Evolutionary conservation across 2,329 filamentous ascomycete species (phyloP), one percentile per base, ranked within the genome.

Genomic region (Penicillium rolfsii): DNA sequence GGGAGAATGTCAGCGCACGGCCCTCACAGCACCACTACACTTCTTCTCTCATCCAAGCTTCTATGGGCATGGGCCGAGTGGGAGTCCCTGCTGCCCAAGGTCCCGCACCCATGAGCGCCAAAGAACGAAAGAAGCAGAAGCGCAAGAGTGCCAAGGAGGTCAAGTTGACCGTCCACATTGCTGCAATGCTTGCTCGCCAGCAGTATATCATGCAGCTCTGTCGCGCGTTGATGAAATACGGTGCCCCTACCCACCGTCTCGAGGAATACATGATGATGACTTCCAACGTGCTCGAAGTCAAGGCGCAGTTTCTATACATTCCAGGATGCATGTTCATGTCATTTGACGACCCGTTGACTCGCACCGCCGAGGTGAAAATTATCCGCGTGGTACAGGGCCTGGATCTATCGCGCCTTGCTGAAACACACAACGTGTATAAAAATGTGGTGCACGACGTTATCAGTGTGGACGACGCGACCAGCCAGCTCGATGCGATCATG

Each of bases 211-310:
- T 73, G 66, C 70, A 70, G 22, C 60, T 73, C 1, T 73, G 70
- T 30, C 69, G 69, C 4, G 70, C 71, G 0, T 49, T 73, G 52
- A 73, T 73, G 71, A 70, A 67, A 56, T 73, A 71, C 22, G 71
- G 71, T 6, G 71, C 71, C 0, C 71, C 71, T 1, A 73, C 71
- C 14, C 71, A 73, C 43, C 69, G 71, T 12, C 55, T 73, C 16
- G 93, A 97, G 76, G 80, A 96, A 72, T 96, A 96, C 76, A 88
- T 97, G 85, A 88, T 84, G 66, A 96, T 93, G 90, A 92, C 91
- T 5, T 89, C 93, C 4, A 85, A 90, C 14, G 90, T 95, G 4
- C 83, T 97, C 41, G 90, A 93, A 74, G 93, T 96, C 28, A 90
- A 96, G 67, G 89, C 89, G 5, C 91, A 96, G 69, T 96, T 95